These are phyloP conservation scores for Triticum turgidum DNA, from an alignment of 176 grass and related monocot genomes.

Conservation along the genomic window DNA sequence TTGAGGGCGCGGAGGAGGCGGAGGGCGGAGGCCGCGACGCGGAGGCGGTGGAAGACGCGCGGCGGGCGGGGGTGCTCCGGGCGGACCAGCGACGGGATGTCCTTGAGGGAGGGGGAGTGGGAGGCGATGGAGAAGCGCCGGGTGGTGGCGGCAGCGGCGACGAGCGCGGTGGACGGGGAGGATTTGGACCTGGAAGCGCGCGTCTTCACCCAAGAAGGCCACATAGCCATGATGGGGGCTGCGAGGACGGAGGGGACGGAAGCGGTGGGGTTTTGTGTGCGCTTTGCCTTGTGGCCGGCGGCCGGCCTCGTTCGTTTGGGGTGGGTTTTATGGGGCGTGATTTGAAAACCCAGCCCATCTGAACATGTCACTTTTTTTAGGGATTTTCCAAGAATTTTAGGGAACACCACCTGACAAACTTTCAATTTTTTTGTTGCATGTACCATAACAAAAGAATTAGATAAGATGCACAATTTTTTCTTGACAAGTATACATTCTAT, in stretches of 20 bases:
- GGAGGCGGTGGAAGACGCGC: conserved; percentile 68
- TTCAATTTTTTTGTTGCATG: neutral
- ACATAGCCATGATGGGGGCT: conserved; percentile 43
- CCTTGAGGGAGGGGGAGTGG: conserved; percentile 57
- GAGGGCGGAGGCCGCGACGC: conserved; percentile 58
- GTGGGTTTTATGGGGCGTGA: neutral
- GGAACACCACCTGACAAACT: too few species aligned
- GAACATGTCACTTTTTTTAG: neutral
- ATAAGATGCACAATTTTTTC: neutral
- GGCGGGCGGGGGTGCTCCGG: neutral
- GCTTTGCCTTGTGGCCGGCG: neutral
- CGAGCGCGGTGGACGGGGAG: conserved; percentile 7
- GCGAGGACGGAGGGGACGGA: neutral
- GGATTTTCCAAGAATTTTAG: neutral
- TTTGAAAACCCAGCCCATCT: neutral
- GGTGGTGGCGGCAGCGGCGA: conserved; percentile 12
- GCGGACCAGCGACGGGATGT: conserved; percentile 58
- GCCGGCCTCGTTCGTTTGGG: neutral
- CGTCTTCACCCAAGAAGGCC: conserved; percentile 63
- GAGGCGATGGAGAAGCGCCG: conserved; percentile 40
- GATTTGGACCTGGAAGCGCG: conserved; percentile 14
- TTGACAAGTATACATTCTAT: neutral
- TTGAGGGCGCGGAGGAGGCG: conserved; percentile 58
- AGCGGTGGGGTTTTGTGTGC: neutral
- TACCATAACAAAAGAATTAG: neutral